Evolutionary conservation across 176 grass and related monocot genomes (phyloP), one percentile per base, ranked within the genome.

Genomic region (Dactylis glomerata): DNA sequence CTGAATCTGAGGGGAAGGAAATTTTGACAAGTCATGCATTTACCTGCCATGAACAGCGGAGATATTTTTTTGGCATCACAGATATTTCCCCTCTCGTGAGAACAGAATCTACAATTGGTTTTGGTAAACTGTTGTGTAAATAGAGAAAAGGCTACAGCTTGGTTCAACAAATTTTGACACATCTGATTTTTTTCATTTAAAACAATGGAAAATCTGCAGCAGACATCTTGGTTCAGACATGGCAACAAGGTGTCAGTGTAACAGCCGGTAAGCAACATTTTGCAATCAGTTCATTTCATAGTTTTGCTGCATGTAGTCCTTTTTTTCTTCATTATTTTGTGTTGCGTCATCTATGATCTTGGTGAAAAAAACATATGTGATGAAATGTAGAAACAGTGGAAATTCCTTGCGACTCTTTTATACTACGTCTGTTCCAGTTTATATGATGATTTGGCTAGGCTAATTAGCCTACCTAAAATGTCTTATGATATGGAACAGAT

Each of bases 1-100:
- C 8, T n/a, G 36, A 79, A 79, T 90, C 82, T 33, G 78, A 72
- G 69, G 78, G 79, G 28, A 10, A 26, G 64, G 44, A 57, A 52
- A 36, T 45, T 71, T 37, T 42, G 32, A 70, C 73, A 82, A 70
- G 78, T 30, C 50, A 41, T 9, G 13, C 38, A 52, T 28, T 82
- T 77, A 55, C 49, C 23, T 62, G 31, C 80, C 31, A 63, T 78
- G 32, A 66, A 55, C 45, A 3, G 34, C 37, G 54, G 22, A 73
- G 83, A 86, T 86, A 72, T 86, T 90, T 85, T 40, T 82, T 55
- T 24, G 5, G 5, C 26, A 16, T 54, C 22, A 6, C 3, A 28
- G 83, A 86, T 86, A 24, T 55, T 77, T 23, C 11, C 5, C 36
- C 1, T 36, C 17, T 20, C n/a, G 27, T 62, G 78, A 51, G 42